Base-by-base conservation (phyloP, 768 basidiomycete genomes). In the Russula griseocarnosa region DNA sequence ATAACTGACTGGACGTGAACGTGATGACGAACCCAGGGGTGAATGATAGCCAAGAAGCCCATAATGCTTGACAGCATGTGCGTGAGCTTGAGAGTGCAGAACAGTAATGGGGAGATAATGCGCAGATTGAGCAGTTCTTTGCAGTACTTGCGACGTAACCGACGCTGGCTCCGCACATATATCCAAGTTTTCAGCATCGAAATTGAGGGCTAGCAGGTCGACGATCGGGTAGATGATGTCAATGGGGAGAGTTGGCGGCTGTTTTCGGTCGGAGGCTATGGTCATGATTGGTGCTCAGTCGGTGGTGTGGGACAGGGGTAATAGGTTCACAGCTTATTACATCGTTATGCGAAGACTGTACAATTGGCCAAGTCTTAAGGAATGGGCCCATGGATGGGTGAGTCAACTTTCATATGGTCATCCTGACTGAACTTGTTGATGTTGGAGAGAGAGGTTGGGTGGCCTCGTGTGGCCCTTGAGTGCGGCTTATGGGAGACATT, bases 381-480 rank as follows among this genome's bases (percentile, higher is more conserved):
- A n/a, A 67, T 16, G 7, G n/a, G n/a, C 20, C 53, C 49, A 61
- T 68, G 28, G 67, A 24, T 14, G 58, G 58, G 54, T 18, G 32
- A 53, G 63, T 68, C 67, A 51, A 56, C 32, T 28, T 63, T 55
- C 65, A 68, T 66, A 42, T 52, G 49, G 14, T 68, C 67, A 24
- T 68, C 58, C 24, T 61, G 55, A 53, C 56, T 62, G 55, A n/a
- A n/a, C n/a, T n/a, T n/a, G n/a, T n/a, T n/a, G n/a, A n/a, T n/a
- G n/a, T n/a, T n/a, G n/a, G n/a, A n/a, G n/a, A n/a, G n/a, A n/a
- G n/a, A n/a, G n/a, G n/a, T n/a, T n/a, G n/a, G n/a, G n/a, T n/a
- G n/a, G n/a, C n/a, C n/a, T n/a, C n/a, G n/a, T n/a, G n/a, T n/a
- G n/a, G n/a, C n/a, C n/a, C n/a, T n/a, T n/a, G n/a, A n/a, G n/a